These are phyloP conservation scores for Echinochloa phyllopogon DNA, from an alignment of 176 grass and related monocot species.

Conservation along the genomic window DNA sequence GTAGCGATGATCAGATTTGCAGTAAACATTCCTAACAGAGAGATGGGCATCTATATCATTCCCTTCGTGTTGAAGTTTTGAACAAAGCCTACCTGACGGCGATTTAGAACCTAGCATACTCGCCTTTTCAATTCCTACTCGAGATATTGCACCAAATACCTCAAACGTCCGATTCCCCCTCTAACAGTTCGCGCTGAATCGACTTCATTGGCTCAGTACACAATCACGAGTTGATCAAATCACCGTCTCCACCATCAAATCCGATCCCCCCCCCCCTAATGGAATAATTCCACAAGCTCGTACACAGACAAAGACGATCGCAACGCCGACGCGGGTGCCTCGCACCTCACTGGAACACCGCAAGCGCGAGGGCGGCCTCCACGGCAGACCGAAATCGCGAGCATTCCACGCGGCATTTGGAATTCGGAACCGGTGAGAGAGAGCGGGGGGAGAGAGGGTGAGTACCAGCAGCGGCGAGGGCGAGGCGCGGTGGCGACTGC, in stretches of 20 bases:
- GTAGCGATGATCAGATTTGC: background rate
- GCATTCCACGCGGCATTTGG: background rate
- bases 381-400: background rate
- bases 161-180: background rate
- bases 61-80: background rate
- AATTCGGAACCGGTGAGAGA: background rate
- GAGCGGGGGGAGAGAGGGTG: background rate
- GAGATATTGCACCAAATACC: background rate
- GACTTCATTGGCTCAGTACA: background rate
- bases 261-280: too few species aligned
- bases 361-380: background rate
- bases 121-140: too few species aligned
- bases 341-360: background rate
- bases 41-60: background rate
- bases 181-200: background rate
- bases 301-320: background rate
- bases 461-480: background rate
- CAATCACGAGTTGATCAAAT: background rate
- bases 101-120: background rate
- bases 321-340: background rate
- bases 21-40: background rate
- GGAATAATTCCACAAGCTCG: background rate
- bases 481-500: constrained; percentile 15
- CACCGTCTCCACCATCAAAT: too few species aligned
- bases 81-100: too few species aligned